phyloP scores from a whole-genome alignment of 2,329 filamentous ascomycete species.

The Hypoxylon sp. region DNA sequence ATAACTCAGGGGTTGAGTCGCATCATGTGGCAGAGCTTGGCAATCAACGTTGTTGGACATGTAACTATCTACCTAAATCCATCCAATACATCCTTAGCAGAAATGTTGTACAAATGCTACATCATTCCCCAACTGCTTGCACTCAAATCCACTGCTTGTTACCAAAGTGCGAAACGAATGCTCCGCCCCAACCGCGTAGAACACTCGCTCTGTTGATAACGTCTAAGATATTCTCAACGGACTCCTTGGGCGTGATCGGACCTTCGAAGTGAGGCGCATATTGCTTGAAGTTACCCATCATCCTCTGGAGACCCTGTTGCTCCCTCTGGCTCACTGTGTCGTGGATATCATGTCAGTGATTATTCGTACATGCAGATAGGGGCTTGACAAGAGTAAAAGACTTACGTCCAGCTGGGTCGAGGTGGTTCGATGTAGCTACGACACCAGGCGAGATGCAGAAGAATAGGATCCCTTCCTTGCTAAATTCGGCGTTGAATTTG shows the following conservation, averaged over 20 bases:
- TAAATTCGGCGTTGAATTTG: slow-evolving; percentile 62
- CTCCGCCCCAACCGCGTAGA: slow-evolving; percentile 52
- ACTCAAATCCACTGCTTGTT: slow-evolving; percentile 61
- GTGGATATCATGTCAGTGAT: slow-evolving; percentile 1
- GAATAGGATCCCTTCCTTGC: slow-evolving; percentile 60
- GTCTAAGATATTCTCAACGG: slow-evolving; percentile 29
- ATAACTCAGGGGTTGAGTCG: too few species aligned
- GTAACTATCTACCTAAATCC: too few species aligned
- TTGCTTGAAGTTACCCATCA: slow-evolving; percentile 24
- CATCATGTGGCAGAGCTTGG: too few species aligned
- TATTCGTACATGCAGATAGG: background rate
- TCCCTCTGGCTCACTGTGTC: slow-evolving; percentile 28
- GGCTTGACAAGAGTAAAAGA: background rate
- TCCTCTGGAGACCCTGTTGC: slow-evolving; percentile 5
- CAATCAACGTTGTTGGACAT: too few species aligned
- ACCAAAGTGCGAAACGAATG: slow-evolving; percentile 63
- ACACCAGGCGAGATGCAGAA: slow-evolving; percentile 61
- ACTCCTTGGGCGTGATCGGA: slow-evolving; percentile 35
- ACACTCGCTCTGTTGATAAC: slow-evolving; percentile 41
- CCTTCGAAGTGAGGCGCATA: slow-evolving; percentile 42
- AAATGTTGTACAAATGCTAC: too few species aligned
- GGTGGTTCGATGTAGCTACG: slow-evolving; percentile 48
- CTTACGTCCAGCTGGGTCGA: slow-evolving; percentile 2
- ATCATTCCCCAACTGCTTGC: too few species aligned
- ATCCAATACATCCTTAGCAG: too few species aligned